phyloP scores from a whole-genome alignment of 441 rosid species.

The Dalechampia spathulata region DNA sequence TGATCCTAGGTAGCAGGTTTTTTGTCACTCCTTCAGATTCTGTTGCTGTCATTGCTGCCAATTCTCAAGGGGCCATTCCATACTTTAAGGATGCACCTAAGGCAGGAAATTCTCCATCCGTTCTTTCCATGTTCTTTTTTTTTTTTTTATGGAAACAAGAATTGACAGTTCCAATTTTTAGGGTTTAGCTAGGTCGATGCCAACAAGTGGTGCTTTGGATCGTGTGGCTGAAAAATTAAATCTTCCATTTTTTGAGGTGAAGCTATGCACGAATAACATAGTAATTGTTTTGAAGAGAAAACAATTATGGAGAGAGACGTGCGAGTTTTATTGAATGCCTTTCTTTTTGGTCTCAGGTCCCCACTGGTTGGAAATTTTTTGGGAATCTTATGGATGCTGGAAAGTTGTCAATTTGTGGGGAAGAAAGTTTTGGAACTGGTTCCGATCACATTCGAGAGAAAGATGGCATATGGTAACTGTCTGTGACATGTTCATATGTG shows the following conservation, averaged over 20 bases:
- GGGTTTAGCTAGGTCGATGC: constrained; percentile 98
- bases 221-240: constrained; percentile 79
- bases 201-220: constrained; percentile 96
- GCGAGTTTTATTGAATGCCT: constrained; percentile 14
- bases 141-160: constrained; percentile 4
- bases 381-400: constrained; percentile 99
- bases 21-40: constrained; percentile 96
- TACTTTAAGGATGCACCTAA: constrained; percentile 71
- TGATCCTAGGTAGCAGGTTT: constrained; percentile 79
- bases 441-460: constrained; percentile 97
- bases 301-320: neutral
- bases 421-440: constrained; percentile 98
- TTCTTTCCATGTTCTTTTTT: constrained; percentile 10
- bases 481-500: constrained; percentile 5
- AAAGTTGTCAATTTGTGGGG: constrained; percentile 88
- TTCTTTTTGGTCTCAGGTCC: constrained; percentile 48
- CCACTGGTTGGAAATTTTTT: constrained; percentile 96
- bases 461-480: constrained; percentile 88
- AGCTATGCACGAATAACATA: constrained; percentile 10
- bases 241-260: constrained; percentile 87
- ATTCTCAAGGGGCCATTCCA: constrained; percentile 81
- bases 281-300: constrained; percentile 1
- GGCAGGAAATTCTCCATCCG: constrained; percentile 32
- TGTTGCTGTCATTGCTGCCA: constrained; percentile 91
- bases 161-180: constrained; percentile 24